These are phyloP conservation scores for Monilinia fructigena DNA, from an alignment of 2,329 filamentous ascomycete genomes.

Conservation along the genomic window DNA sequence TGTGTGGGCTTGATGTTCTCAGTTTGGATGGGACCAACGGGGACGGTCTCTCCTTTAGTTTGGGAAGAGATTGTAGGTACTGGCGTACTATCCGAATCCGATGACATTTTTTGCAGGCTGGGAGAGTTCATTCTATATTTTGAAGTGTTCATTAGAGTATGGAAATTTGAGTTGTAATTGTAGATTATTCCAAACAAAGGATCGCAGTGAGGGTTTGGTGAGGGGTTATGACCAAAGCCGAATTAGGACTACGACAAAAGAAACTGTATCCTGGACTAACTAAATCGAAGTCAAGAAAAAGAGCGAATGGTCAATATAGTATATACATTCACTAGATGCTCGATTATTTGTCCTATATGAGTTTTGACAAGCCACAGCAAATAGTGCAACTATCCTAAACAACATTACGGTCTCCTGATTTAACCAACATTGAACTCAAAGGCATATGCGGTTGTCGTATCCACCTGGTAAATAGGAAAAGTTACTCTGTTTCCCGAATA, in stretches of 20 bases:
- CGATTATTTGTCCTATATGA: neutral
- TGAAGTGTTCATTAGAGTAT: too few relatives aligned
- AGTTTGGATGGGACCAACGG: neutral
- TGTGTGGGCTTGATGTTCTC: neutral
- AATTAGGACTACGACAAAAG: slow-evolving; percentile 12
- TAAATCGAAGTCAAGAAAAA: neutral
- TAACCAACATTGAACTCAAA: slow-evolving; percentile 41
- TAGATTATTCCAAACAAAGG: slow-evolving; percentile 8
- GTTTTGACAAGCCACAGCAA: neutral
- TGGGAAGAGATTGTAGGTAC: neutral
- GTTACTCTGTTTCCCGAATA: slow-evolving; percentile 42
- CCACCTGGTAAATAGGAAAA: slow-evolving; percentile 43
- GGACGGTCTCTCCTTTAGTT: neutral
- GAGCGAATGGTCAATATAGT: neutral
- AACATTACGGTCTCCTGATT: neutral
- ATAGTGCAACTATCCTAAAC: neutral
- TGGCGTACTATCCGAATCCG: slow-evolving; percentile 8
- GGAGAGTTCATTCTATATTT: neutral
- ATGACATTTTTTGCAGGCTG: neutral
- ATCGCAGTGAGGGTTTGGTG: neutral
- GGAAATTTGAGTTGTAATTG: neutral
- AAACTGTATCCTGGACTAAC: neutral
- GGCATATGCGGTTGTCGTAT: slow-evolving; percentile 43
- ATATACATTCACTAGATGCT: neutral
- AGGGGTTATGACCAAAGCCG: slow-evolving; percentile 12